A percentile compares a stretch with the other conserved stretches of the same genome.
Conservation (phyloP, 2,329 filamentous ascomycete genomes). For the Fusarium nisikadoi region DNA sequence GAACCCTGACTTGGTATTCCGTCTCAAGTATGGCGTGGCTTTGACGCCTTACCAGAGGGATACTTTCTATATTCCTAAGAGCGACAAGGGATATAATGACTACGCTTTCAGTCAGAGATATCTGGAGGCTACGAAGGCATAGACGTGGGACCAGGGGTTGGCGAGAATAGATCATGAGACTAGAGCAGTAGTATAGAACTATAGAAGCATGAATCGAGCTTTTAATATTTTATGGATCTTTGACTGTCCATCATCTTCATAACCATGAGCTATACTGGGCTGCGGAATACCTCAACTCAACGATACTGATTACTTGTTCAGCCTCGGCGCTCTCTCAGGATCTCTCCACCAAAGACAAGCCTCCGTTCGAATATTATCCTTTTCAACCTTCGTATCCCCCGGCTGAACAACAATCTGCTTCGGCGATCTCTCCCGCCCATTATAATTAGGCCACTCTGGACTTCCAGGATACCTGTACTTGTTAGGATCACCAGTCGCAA, state of each 20-base stretch:
- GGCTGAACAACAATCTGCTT: conserved; percentile 50
- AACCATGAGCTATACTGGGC: neutral
- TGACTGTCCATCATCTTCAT: neutral
- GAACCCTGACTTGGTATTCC: conserved; percentile 52
- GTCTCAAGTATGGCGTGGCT: conserved; percentile 51
- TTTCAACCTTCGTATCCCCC: conserved; percentile 46
- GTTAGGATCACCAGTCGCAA: conserved; percentile 51
- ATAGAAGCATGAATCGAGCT: rapidly evolving
- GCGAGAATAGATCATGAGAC: rapidly evolving
- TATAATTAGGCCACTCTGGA: conserved; percentile 32
- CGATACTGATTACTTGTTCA: conserved; percentile 47
- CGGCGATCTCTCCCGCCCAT: conserved; percentile 3
- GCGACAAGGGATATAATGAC: conserved; percentile 45
- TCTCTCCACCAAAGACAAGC: conserved; percentile 52
- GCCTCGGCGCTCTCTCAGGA: conserved; percentile 45
- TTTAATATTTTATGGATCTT: neutral
- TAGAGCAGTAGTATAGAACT: rapidly evolving
- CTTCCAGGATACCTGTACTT: conserved; percentile 33
- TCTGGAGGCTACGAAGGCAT: neutral
- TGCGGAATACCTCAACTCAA: rapidly evolving
- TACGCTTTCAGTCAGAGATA: conserved; percentile 44
- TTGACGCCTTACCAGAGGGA: conserved; percentile 52
- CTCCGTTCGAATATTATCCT: conserved; percentile 47
- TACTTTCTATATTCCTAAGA: conserved; percentile 52
- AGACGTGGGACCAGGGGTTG: rapidly evolving